Evolutionary conservation across 441 rosid genomes (phyloP).

Genomic region (Sinapis alba): DNA sequence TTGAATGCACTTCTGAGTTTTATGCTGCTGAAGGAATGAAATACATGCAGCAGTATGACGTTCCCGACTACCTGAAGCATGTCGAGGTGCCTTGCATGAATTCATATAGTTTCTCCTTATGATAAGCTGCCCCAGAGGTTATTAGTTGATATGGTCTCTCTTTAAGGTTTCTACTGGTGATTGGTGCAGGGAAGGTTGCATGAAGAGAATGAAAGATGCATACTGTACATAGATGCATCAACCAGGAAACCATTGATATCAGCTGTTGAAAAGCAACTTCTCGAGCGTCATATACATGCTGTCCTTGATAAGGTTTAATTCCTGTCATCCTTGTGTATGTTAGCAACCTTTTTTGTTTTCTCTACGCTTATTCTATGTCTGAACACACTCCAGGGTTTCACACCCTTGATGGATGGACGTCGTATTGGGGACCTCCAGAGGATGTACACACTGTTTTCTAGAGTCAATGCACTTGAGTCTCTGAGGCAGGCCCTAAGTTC

Average conservation of each 20-base stretch:
- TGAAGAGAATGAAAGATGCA: constrained; percentile 97
- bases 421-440: constrained; percentile 88
- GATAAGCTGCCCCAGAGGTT: constrained; percentile 17
- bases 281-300: constrained; percentile 81
- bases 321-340: constrained; percentile 5
- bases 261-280: constrained; percentile 86
- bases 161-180: constrained; percentile 15
- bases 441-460: constrained; percentile 71
- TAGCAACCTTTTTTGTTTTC: constrained; percentile 8
- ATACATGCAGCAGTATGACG: constrained; percentile 95
- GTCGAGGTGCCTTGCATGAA: constrained; percentile 70
- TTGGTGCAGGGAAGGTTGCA: constrained; percentile 86
- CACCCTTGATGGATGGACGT: constrained; percentile 90
- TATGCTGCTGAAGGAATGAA: constrained; percentile 98
- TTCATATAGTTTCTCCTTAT: not conserved
- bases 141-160: constrained; percentile 8
- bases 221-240: constrained; percentile 81
- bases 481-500: constrained; percentile 83
- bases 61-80: constrained; percentile 97
- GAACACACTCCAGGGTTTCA: constrained; percentile 69
- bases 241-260: constrained; percentile 91
- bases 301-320: constrained; percentile 86
- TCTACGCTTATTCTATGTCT: constrained; percentile 18
- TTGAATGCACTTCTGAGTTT: constrained; percentile 91
- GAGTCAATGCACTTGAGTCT: constrained; percentile 88